Base-by-base conservation (phyloP, 78 protist species). In the Protostelium mycophagum region DNA sequence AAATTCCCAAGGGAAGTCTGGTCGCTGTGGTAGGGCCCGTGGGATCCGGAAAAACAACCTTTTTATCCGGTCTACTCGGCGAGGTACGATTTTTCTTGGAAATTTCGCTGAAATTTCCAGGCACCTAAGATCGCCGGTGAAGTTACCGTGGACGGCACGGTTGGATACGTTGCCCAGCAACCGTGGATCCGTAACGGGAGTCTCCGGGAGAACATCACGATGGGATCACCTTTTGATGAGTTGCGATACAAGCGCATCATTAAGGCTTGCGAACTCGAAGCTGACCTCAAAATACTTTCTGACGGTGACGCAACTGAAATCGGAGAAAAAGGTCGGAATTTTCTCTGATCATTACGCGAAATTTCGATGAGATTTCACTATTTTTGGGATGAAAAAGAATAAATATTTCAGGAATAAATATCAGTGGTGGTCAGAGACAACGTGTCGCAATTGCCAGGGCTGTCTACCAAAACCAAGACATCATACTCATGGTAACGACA, bases 381-480 rank as follows among this genome's bases (percentile, higher is more conserved):
- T n/a, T n/a, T n/a, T n/a, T 98, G 34, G 99, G 99, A 35, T 98
- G 97, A 92, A 88, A 87, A 36, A n/a, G n/a, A n/a, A n/a, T n/a
- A n/a, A n/a, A n/a, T n/a, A n/a, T n/a, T n/a, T n/a, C n/a, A n/a
- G 94, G 96, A 96, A 91, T 93, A 89, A 34, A 98, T 97, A 35
- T 98, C 94, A 29, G 92, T 0, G 99, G 99, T 38, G 99, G 99
- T 37, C 99, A 98, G 94, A 97, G 98, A 93, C 97, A 92, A 85
- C 93, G 99, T 34, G 95, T 99, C 34, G 83, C 96, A 34, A 86
- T 99, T 25, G 99, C 99, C 1, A 92, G 96, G 1, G 97, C 97
- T 28, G 93, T 96, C 63, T 94, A 96, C 93, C 84, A 38, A 28
- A 88, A 96, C 35, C 86, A 90, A 35, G 98, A 97, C 88, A 37